Evolutionary conservation across 23 red algal species (phyloP), one percentile per base, ranked within the genome.

Genomic region (Gracilaria gracilis): DNA sequence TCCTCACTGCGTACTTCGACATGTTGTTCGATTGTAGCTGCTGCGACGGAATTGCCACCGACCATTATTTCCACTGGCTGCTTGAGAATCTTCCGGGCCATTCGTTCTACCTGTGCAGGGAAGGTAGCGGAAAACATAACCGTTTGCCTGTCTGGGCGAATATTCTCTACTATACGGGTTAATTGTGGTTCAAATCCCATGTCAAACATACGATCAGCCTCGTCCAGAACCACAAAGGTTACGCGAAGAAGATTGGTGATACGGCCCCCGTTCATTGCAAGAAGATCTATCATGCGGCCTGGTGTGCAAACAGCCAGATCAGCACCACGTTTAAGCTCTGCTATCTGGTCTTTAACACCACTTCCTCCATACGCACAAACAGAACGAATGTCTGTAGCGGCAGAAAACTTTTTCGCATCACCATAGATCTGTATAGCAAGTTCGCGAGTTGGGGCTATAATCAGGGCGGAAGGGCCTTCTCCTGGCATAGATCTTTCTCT

Each of bases 41-140:
- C 88, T 24, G 96, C 96, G 0, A 95, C 92, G 9, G 84, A 91
- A 75, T 95, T 95, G 16, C 96, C 92, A 4, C 93, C 94, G 21
- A 92, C 91, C 57, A 93, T 88, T 35, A 96, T 93, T 65, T 99
- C 94, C 16, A 95, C 64, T 47, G 93, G 91, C 15, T 93, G 67
- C 27, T 81, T 62, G 50, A 91, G 69, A 32, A 99, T 86, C 57
- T 82, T 85, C 42, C 94, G 53, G 8, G 97, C 97, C 36, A 95
- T 42, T 24, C 66, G 53, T 57, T 92, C 88, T 39, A 99, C 94
- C 27, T 90, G 89, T 7, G 71, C 67, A 24, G 97, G 97, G 66
- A 99, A 99, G 14, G 97, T 99, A 31, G 97, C 97, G 0, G 97
- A 99, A 65, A 99, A 99, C 93, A 99, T 96, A 50, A 95, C 97